phyloP scores from a whole-genome alignment of 2,329 filamentous ascomycete species.

The Colletotrichum sidae region DNA sequence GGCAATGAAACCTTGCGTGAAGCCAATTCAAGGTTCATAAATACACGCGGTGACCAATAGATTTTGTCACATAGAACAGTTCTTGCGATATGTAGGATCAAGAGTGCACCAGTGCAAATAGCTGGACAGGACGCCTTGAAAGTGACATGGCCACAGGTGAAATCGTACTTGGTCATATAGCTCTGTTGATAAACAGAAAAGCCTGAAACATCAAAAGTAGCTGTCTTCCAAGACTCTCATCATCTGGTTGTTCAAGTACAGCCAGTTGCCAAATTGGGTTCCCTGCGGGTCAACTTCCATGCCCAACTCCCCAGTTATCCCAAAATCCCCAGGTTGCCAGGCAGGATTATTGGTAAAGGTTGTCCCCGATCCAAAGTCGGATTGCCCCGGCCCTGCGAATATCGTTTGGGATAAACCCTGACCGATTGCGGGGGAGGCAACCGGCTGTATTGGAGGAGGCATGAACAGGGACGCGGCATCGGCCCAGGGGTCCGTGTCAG shows the following conservation, averaged over 20 bases:
- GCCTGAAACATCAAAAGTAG: conserved; percentile 2
- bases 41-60: too few species aligned
- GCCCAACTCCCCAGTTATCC: conserved; percentile 17
- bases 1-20: too few species aligned
- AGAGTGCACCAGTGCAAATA: too few species aligned
- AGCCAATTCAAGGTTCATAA: too few species aligned
- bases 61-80: too few species aligned
- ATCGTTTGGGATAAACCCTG: background rate
- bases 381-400: background rate
- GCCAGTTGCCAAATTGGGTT: conserved; percentile 38
- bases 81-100: too few species aligned
- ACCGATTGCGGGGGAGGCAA: background rate
- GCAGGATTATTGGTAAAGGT: background rate
- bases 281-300: conserved; percentile 37
- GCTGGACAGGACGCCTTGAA: too few species aligned
- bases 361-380: background rate
- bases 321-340: background rate
- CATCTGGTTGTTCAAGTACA: conserved; percentile 38
- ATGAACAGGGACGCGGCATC: background rate
- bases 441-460: background rate
- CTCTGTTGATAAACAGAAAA: too few species aligned
- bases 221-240: conserved; percentile 39
- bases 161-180: too few species aligned
- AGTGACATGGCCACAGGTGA: too few species aligned
- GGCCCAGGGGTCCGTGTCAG: background rate